Evolutionary conservation across 169 alveolate genomes (phyloP), one percentile per base, ranked within the genome.

Genomic region (Cryptosporidium canis): DNA sequence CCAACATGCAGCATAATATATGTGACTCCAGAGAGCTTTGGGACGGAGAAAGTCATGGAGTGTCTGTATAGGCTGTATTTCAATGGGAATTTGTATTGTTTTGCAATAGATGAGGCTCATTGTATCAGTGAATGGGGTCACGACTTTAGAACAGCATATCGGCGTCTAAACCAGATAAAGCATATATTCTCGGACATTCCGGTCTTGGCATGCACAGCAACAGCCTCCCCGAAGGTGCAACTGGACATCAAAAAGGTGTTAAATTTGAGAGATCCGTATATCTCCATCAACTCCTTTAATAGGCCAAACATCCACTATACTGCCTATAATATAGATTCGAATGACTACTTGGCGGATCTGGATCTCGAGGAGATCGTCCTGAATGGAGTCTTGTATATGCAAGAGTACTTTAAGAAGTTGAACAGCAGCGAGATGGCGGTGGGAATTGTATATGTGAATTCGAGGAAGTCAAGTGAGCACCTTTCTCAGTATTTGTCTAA

Each of bases 191-290:
- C 99, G 0, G 92, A 92, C 24, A 96, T 98, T 16, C 99, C 99
- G 0, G 94, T 97, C 14, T 87, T 96, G n/a, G 98, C 99, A 18
- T 90, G 97, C 55, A 98, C 99, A 0, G 99, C 99, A 0, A 98
- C 99, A 11, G 99, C 99, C 12, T 96, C 99, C 11, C 96, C 96
- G 66, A 94, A 92, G 67, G 98, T 97, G 3, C 95, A 96, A 83
- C 92, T 83, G 33, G 99, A 98, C 92, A 97, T 98, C 18, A 95
- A 94, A 14, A 83, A 92, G 43, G 95, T 90, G 82, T 94, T 96
- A 47, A 90, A 94, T 29, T 94, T 96, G 84, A 93, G 67, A 66
- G 91, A 90, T 55, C 93, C 93, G 18, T 90, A 85, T 35, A 90
- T 92, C 85, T 95, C 94, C 64, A 68, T 94, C 44, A 83, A 93